Conservation (phyloP, 208 protist species). For the Leishmania braziliensis region DNA sequence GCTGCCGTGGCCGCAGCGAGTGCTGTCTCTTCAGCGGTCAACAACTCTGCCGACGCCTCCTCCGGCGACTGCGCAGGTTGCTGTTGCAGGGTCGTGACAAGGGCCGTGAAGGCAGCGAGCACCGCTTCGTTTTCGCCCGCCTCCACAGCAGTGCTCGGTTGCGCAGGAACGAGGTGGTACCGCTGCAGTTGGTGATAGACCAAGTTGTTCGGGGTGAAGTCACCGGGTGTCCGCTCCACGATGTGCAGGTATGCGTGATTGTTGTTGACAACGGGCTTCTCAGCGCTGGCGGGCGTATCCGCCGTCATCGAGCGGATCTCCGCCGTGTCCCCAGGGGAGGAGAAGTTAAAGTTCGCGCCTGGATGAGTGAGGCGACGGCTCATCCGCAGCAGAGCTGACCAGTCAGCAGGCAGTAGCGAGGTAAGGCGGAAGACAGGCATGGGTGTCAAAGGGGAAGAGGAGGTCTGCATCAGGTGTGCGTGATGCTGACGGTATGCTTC, state of each 20-base stretch:
- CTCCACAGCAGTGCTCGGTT: neutral
- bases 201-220: constrained; percentile 88
- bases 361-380: constrained; percentile 56
- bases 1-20: constrained; percentile 16
- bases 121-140: neutral
- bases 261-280: neutral
- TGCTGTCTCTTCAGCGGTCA: constrained; percentile 10
- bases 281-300: neutral
- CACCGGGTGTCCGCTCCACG: constrained; percentile 54
- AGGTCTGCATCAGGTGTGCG: neutral
- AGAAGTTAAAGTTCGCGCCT: constrained; percentile 50
- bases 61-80: constrained; percentile 17
- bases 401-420: constrained; percentile 46
- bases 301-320: neutral
- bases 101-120: constrained; percentile 33
- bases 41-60: constrained; percentile 17
- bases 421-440: constrained; percentile 46
- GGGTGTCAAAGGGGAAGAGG: neutral
- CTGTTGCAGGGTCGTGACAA: constrained; percentile 36
- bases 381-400: constrained; percentile 46
- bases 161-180: constrained; percentile 18
- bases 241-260: constrained; percentile 77
- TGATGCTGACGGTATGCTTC: constrained; percentile 20
- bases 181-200: constrained; percentile 76
- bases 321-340: constrained; percentile 54